These are phyloP conservation scores for Arabidopsis thaliana DNA, from an alignment of 345 rosid genomes.

Conservation along the genomic window DNA sequence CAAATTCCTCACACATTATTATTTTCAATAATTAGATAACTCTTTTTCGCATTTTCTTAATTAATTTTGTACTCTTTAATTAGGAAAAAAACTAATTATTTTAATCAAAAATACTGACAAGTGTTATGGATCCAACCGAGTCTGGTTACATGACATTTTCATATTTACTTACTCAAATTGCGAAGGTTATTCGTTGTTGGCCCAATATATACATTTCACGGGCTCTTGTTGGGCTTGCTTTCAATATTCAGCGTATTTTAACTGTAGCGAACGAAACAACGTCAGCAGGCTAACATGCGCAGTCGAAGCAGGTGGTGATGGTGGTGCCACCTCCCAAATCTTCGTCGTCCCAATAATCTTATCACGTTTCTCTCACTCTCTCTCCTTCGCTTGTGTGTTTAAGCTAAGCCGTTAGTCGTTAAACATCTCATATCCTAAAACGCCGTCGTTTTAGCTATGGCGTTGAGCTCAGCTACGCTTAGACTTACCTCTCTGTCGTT, in stretches of 20 bases:
- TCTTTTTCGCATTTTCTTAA: neutral
- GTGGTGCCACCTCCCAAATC: slow-evolving; percentile 34
- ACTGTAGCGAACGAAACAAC: slow-evolving; percentile 9
- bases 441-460: slow-evolving; percentile 46
- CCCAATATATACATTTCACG: slow-evolving; percentile 14
- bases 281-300: slow-evolving; percentile 40
- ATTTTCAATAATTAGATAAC: neutral
- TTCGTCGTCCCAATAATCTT: slow-evolving; percentile 34
- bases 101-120: neutral
- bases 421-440: slow-evolving; percentile 15
- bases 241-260: slow-evolving; percentile 22
- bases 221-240: slow-evolving; percentile 32
- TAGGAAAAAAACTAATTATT: too few species aligned
- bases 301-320: slow-evolving; percentile 27
- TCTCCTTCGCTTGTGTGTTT: slow-evolving; percentile 20
- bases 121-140: neutral
- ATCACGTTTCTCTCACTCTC: slow-evolving; percentile 31
- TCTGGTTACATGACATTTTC: neutral
- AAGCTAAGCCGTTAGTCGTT: slow-evolving; percentile 37
- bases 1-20: neutral
- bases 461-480: slow-evolving; percentile 47
- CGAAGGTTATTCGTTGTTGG: neutral
- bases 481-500: slow-evolving; percentile 42
- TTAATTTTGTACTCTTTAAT: too few species aligned
- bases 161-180: neutral